Conservation (phyloP, 106 monocot species). For the Phalaenopsis aphrodite region DNA sequence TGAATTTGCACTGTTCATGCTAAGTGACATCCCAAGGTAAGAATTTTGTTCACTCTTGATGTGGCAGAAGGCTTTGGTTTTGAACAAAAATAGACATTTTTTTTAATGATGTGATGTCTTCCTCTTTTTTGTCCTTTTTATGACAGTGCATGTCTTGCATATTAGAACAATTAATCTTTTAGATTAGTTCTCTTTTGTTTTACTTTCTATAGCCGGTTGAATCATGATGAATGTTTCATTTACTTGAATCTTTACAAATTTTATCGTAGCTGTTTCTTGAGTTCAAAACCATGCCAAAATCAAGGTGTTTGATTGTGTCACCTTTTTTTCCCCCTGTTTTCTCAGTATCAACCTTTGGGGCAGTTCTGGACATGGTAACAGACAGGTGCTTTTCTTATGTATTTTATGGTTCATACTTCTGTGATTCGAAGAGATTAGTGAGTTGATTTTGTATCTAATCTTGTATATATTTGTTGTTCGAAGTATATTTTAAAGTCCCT, state of each 20-base stretch:
- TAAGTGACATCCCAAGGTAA: no score
- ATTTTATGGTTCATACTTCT: slow-evolving; percentile 3
- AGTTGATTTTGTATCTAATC: not conserved
- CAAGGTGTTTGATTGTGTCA: not conserved
- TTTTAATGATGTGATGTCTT: no score
- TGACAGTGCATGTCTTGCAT: no score
- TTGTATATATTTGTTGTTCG: not conserved
- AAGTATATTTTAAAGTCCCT: slow-evolving; percentile 4
- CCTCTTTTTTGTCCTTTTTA: no score
- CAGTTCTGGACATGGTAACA: slow-evolving; percentile 91
- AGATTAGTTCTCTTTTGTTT: no score
- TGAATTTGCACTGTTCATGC: no score
- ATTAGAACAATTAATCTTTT: no score
- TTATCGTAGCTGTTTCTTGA: not conserved
- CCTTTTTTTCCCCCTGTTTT: not conserved
- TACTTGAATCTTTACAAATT: not conserved
- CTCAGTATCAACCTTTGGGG: slow-evolving; percentile 90
- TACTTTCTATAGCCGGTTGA: no score
- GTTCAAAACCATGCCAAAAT: not conserved
- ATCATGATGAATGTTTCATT: no score
- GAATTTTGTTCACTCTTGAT: no score
- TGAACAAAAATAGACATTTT: no score
- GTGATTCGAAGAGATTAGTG: slow-evolving; percentile 1
- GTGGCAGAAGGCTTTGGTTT: no score
- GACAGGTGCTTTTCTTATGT: slow-evolving; percentile 55